Percentiles rank a stretch among this genome's conserved stretches.
Evolutionary conservation across 176 grass and related monocot genomes (phyloP).

Genomic region (Ensete ventricosum): DNA sequence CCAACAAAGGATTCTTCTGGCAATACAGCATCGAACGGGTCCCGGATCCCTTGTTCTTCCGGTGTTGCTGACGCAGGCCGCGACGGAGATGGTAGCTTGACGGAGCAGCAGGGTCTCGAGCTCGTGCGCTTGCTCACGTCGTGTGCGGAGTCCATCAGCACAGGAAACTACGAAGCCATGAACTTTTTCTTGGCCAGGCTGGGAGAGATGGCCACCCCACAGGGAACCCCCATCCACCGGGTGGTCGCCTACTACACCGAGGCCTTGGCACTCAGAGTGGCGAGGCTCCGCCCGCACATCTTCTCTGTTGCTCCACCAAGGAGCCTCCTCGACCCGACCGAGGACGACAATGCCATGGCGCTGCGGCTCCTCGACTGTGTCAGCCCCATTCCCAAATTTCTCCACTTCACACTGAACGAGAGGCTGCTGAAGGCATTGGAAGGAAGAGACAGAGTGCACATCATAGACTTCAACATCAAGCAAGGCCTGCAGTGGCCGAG

Average conservation of each 20-base stretch:
- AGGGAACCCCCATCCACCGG: conserved; percentile 68
- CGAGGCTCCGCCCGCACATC: conserved; percentile 50
- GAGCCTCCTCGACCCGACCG: conserved; percentile 36
- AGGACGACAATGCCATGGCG: conserved; percentile 57
- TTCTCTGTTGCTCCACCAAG: conserved; percentile 60
- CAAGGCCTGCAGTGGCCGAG: conserved; percentile 93
- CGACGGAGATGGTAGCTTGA: conserved; percentile 10
- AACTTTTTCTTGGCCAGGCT: conserved; percentile 73
- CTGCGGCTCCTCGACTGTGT: conserved; percentile 56
- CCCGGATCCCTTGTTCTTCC: neutral
- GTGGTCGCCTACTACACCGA: conserved; percentile 79
- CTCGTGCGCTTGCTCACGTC: conserved; percentile 47
- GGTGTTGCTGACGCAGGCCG: neutral
- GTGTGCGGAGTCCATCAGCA: conserved; percentile 57
- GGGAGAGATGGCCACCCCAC: conserved; percentile 49
- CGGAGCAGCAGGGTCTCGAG: conserved; percentile 29
- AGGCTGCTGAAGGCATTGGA: conserved; percentile 60
- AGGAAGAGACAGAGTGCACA: conserved; percentile 85
- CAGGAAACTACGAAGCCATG: conserved; percentile 50
- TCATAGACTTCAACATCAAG: conserved; percentile 97
- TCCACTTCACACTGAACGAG: conserved; percentile 90
- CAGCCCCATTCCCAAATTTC: conserved; percentile 69
- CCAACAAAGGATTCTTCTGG: conserved; percentile 5
- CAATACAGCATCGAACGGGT: neutral
- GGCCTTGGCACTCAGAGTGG: conserved; percentile 51